A percentile compares a stretch with the other conserved stretches of the same genome.
These are phyloP conservation scores for Paraurostyla sp. DNA, from an alignment of 73 alveolate species.

Conservation along the genomic window DNA sequence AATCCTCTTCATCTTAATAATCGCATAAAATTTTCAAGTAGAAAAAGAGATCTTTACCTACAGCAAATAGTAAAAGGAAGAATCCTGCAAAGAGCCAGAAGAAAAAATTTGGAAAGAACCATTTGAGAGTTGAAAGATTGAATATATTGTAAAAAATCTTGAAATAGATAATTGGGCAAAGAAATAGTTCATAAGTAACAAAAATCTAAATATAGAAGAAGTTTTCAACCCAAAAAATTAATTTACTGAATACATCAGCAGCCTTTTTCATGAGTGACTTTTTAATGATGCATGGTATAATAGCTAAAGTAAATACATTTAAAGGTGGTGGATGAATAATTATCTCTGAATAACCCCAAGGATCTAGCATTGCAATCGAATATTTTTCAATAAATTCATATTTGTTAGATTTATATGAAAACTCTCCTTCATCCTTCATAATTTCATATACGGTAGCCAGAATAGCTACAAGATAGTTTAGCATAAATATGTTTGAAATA, in stretches of 20 bases:
- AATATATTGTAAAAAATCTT: slow-evolving; percentile 26
- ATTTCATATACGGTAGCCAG: slow-evolving; percentile 62
- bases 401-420: slow-evolving; percentile 46
- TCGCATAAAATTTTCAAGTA: slow-evolving; percentile 62
- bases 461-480: slow-evolving; percentile 72
- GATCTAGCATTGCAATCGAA: slow-evolving; percentile 52
- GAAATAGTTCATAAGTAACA: slow-evolving; percentile 27
- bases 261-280: slow-evolving; percentile 46
- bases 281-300: slow-evolving; percentile 50
- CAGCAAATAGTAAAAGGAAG: background rate
- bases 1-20: slow-evolving; percentile 69
- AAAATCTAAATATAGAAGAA: slow-evolving; percentile 18
- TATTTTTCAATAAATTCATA: slow-evolving; percentile 72
- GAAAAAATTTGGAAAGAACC: background rate
- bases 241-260: slow-evolving; percentile 35
- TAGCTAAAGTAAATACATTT: slow-evolving; percentile 49
- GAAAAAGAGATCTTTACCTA: slow-evolving; percentile 48
- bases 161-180: slow-evolving; percentile 64
- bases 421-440: slow-evolving; percentile 65
- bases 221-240: slow-evolving; percentile 69
- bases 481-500: slow-evolving; percentile 60
- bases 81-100: slow-evolving; percentile 61
- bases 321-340: slow-evolving; percentile 70
- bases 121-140: background rate
- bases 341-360: slow-evolving; percentile 58